phyloP scores from a whole-genome alignment of 164 flowering plant genomes.

The Magnolia changhungtana region DNA sequence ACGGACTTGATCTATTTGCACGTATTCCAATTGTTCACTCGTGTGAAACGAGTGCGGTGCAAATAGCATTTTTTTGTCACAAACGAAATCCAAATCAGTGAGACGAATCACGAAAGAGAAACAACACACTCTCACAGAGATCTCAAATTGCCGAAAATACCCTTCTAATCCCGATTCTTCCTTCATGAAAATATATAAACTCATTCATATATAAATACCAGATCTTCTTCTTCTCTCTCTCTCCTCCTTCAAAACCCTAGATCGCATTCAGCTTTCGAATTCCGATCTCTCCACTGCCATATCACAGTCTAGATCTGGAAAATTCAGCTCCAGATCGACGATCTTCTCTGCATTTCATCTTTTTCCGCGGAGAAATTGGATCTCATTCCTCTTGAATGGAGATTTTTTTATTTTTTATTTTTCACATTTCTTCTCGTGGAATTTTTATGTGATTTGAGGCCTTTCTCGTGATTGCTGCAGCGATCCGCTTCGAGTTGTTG shows the following conservation, averaged over 20 bases:
- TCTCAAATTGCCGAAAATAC: neutral
- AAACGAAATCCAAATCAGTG: neutral
- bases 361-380: neutral
- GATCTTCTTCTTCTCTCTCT: neutral
- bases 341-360: neutral
- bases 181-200: neutral
- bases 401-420: neutral
- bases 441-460: neutral
- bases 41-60: no score
- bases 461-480: neutral
- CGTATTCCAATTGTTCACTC: no score
- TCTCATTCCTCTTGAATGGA: neutral
- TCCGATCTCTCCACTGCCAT: neutral
- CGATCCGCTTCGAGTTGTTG: neutral
- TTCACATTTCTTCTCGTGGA: no score
- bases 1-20: no score
- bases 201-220: neutral
- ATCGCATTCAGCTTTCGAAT: neutral
- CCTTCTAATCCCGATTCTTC: neutral
- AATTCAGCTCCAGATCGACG: neutral
- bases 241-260: neutral
- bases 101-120: neutral
- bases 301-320: neutral
- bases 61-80: neutral
- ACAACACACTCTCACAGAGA: neutral